Percentiles rank a stretch among this genome's conserved stretches.
Conservation (phyloP, 2,329 filamentous ascomycete genomes). For the Aspergillus sp. region DNA sequence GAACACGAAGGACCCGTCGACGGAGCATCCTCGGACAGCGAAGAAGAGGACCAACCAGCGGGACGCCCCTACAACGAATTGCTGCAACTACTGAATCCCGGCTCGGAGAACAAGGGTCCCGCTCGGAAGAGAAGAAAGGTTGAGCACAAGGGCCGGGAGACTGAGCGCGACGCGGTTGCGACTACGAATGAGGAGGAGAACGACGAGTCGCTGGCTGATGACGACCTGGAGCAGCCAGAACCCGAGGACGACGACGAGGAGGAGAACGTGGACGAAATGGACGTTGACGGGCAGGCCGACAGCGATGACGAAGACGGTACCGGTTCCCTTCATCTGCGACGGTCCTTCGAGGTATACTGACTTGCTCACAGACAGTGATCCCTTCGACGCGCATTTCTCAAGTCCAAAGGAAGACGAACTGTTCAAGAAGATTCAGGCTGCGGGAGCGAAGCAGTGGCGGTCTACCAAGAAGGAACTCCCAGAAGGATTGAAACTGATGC, state of each 20-base stretch:
- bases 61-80: constrained; percentile 56
- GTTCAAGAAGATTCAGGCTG: constrained; percentile 49
- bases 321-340: background rate
- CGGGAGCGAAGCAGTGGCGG: constrained; percentile 51
- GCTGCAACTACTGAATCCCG: constrained; percentile 54
- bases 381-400: constrained; percentile 80
- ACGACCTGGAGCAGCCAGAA: constrained; percentile 51
- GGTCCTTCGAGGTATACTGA: constrained; percentile 28
- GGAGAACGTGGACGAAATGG: constrained; percentile 35
- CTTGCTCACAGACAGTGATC: constrained; percentile 60
- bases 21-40: constrained; percentile 41
- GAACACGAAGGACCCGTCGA: constrained; percentile 41
- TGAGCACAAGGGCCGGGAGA: constrained; percentile 31
- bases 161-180: constrained; percentile 22
- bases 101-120: constrained; percentile 42
- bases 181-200: constrained; percentile 26
- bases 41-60: constrained; percentile 42
- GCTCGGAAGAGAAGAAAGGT: constrained; percentile 56
- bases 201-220: constrained; percentile 39
- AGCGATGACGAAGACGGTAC: constrained; percentile 40
- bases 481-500: constrained; percentile 32
- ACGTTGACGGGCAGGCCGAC: constrained; percentile 27
- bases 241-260: constrained; percentile 43
- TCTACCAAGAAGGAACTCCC: constrained; percentile 38
- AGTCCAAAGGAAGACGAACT: constrained; percentile 63